Conservation (phyloP, 768 basidiomycete genomes). For the Auriscalpium orientale region DNA sequence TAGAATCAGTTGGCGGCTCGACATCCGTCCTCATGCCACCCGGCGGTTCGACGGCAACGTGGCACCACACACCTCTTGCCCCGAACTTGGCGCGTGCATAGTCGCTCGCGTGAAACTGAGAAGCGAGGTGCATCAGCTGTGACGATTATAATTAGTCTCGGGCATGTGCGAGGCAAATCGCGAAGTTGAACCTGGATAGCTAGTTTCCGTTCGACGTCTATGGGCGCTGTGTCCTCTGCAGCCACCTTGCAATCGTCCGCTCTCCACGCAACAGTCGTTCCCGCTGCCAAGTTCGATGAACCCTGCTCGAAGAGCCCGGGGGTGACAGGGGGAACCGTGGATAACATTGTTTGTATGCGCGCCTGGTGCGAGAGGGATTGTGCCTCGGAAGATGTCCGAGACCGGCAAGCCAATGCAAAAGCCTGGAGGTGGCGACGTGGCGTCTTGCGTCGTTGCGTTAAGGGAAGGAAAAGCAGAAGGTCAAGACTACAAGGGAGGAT, state of each 20-base stretch:
- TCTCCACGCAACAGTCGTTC: not conserved
- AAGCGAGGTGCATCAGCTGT: slow-evolving; percentile 15
- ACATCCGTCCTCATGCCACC: not conserved
- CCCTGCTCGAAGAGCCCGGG: not conserved
- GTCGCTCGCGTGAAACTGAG: slow-evolving; percentile 17
- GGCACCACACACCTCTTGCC: slow-evolving; percentile 6
- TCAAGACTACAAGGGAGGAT: too few relatives aligned
- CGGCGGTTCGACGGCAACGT: not conserved
- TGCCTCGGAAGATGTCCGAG: not conserved
- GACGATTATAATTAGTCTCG: not conserved
- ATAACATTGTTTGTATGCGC: not conserved
- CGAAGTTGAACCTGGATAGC: slow-evolving; percentile 9
- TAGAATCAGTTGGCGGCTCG: too few relatives aligned
- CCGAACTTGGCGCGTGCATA: slow-evolving; percentile 16
- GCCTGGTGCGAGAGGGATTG: not conserved
- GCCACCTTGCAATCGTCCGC: not conserved
- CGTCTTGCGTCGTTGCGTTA: too few relatives aligned
- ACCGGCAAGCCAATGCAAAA: not conserved
- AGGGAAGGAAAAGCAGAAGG: too few relatives aligned
- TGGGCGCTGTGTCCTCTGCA: not conserved
- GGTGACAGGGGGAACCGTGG: not conserved
- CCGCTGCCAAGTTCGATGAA: not conserved
- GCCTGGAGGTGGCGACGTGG: not conserved
- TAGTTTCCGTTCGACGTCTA: slow-evolving; percentile 7
- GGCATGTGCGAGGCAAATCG: not conserved